Conservation (phyloP, 2,329 filamentous ascomycete genomes). For the Neonectria neomacrospora region DNA sequence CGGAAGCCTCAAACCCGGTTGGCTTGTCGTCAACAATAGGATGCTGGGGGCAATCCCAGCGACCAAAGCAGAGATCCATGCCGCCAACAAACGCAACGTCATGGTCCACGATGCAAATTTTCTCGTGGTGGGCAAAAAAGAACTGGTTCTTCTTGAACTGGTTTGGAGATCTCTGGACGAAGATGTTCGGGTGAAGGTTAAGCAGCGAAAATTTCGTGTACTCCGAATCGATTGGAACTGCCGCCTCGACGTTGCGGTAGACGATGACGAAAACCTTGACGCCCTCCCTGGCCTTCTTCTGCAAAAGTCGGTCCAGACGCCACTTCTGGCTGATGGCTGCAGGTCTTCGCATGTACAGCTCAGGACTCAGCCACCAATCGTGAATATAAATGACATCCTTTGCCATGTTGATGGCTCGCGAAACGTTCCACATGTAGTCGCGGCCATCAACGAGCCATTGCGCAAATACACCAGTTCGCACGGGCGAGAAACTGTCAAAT, state of each 20-base stretch:
- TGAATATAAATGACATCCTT: constrained; percentile 99
- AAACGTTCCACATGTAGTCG: constrained; percentile 99
- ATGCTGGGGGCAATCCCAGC: constrained; percentile 97
- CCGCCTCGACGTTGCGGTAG: constrained; percentile 97
- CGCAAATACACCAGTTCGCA: constrained; percentile 86
- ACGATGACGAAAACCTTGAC: constrained; percentile 98
- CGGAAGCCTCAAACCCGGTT: constrained; percentile 87
- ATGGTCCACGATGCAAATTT: constrained; percentile 96
- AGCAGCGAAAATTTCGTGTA: constrained; percentile 97
- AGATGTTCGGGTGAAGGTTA: constrained; percentile 95
- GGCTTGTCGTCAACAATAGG: constrained; percentile 91
- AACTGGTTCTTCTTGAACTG: constrained; percentile 99
- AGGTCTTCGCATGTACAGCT: constrained; percentile 93
- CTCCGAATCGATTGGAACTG: constrained; percentile 96
- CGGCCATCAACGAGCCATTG: constrained; percentile 97
- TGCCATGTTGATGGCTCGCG: constrained; percentile 94
- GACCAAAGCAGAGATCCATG: constrained; percentile 94
- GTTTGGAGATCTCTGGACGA: constrained; percentile 95
- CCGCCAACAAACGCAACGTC: constrained; percentile 95
- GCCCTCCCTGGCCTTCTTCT: constrained; percentile 91
- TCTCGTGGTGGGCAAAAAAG: constrained; percentile 99
- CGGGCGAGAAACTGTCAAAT: constrained; percentile 93
- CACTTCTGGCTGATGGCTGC: constrained; percentile 98
- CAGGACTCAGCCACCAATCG: constrained; percentile 98
- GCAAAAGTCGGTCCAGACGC: constrained; percentile 92